Conservation (phyloP, 441 rosid species). For the Erysimum cheiri region DNA sequence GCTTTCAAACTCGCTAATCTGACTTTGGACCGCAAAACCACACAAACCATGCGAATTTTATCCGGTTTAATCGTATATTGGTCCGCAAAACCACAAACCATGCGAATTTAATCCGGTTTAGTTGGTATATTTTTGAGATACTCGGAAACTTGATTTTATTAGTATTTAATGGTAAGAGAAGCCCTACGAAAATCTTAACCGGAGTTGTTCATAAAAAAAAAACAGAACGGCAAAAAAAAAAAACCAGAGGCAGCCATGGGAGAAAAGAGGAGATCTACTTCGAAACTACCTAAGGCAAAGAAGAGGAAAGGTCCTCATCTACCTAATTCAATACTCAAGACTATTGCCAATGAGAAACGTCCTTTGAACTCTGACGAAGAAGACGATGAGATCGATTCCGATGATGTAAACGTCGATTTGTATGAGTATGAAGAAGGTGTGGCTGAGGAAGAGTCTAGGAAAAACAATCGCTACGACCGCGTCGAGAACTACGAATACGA, state of each 20-base stretch:
- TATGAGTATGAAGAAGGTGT: slow-evolving; percentile 88
- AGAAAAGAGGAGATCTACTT: slow-evolving; percentile 35
- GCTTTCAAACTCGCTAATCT: background rate
- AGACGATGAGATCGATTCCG: slow-evolving; percentile 52
- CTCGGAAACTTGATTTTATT: background rate
- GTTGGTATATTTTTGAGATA: background rate
- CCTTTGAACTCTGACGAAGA: slow-evolving; percentile 45
- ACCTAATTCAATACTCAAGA: slow-evolving; percentile 58
- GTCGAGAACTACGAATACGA: slow-evolving; percentile 75
- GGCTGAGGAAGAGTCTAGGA: slow-evolving; percentile 78
- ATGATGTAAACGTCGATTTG: slow-evolving; percentile 55
- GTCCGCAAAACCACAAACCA: background rate
- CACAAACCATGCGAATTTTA: too few species aligned
- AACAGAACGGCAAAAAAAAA: too few species aligned
- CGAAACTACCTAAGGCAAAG: slow-evolving; percentile 37
- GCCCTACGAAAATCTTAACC: slow-evolving; percentile 26
- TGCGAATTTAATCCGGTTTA: background rate
- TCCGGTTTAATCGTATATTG: background rate
- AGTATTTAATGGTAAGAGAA: slow-evolving; percentile 1
- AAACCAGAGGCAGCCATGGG: slow-evolving; percentile 25
- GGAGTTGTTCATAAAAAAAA: background rate
- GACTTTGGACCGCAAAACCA: too few species aligned
- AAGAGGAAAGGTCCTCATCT: slow-evolving; percentile 67
- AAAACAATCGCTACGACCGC: slow-evolving; percentile 79
- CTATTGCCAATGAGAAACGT: slow-evolving; percentile 49